These are phyloP conservation scores for Saccharomyces uvarum DNA, from an alignment of 1,139 yeast species.

Conservation along the genomic window DNA sequence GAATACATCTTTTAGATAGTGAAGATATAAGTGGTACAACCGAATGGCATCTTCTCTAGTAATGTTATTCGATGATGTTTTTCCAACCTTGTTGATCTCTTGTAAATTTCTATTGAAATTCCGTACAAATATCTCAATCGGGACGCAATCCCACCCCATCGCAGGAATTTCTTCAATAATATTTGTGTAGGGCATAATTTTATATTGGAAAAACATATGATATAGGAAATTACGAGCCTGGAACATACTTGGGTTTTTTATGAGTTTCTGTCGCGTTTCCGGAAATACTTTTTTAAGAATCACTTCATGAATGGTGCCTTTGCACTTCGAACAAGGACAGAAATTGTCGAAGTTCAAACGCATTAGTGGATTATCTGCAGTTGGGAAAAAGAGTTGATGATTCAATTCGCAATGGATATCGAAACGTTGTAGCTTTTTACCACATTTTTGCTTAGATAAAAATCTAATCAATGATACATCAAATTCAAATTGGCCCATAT, in stretches of 20 bases:
- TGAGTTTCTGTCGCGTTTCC: slow-evolving; percentile 13
- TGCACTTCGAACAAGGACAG: slow-evolving; percentile 27
- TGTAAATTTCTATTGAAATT: slow-evolving; percentile 12
- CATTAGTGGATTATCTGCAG: slow-evolving; percentile 18
- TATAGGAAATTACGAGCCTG: slow-evolving; percentile 19
- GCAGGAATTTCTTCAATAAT: slow-evolving; percentile 22
- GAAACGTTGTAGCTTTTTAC: slow-evolving; percentile 17
- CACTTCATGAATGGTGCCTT: slow-evolving; percentile 16
- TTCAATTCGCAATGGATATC: slow-evolving; percentile 22
- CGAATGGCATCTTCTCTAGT: slow-evolving; percentile 17
- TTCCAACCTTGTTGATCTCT: slow-evolving; percentile 4
- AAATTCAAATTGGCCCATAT: slow-evolving; percentile 13
- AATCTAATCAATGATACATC: slow-evolving; percentile 9
- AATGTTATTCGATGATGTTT: slow-evolving; percentile 1
- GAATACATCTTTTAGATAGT: slow-evolving; percentile 25
- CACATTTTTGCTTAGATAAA: slow-evolving; percentile 14
- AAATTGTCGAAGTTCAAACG: slow-evolving; percentile 16
- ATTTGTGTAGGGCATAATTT: slow-evolving; percentile 27
- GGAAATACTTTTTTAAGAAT: slow-evolving; percentile 23
- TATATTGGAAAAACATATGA: slow-evolving; percentile 24
- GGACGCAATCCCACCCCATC: slow-evolving; percentile 21
- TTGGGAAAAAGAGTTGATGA: slow-evolving; percentile 17
- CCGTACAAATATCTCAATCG: slow-evolving; percentile 18
- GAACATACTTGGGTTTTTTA: slow-evolving; percentile 18
- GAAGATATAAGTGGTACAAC: slow-evolving; percentile 26